A percentile compares a stretch with the other conserved stretches of the same genome.
Conservation (phyloP, 176 grass and related monocot species). For the Canna indica region DNA sequence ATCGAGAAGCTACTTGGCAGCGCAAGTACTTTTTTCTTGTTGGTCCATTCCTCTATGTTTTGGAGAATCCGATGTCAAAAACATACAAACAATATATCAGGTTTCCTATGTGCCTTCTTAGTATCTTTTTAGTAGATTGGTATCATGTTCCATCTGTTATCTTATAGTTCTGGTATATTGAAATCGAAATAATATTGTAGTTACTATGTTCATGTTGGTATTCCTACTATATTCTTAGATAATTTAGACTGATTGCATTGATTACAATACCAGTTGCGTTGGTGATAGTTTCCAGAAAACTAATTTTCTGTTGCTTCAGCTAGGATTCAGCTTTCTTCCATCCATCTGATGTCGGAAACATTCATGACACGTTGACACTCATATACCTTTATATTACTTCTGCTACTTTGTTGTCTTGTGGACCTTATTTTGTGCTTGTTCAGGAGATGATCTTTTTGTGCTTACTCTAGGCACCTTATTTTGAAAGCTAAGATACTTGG, state of each 20-base stretch:
- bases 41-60: slow-evolving; percentile 82
- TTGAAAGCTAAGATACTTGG: too few relatives aligned
- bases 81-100: slow-evolving; percentile 87
- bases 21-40: slow-evolving; percentile 69
- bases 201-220: too few relatives aligned
- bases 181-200: not conserved
- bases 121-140: not conserved
- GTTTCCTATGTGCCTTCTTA: slow-evolving; percentile 25
- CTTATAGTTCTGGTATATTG: not conserved
- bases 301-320: not conserved
- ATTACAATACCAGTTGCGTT: not conserved
- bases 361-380: not conserved
- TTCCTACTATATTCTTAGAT: not conserved
- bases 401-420: not conserved
- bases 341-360: not conserved
- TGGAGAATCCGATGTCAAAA: slow-evolving; percentile 69
- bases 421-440: not conserved
- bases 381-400: not conserved
- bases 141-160: not conserved
- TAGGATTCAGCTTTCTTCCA: not conserved
- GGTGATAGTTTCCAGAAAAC: not conserved
- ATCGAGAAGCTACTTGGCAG: slow-evolving; percentile 83
- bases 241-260: not conserved
- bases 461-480: too few relatives aligned
- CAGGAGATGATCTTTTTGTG: not conserved